Percentiles rank a stretch among this genome's conserved stretches.
These are phyloP conservation scores for Sideroxylon spinosum DNA, from an alignment of 179 eudicot species.

Conservation along the genomic window DNA sequence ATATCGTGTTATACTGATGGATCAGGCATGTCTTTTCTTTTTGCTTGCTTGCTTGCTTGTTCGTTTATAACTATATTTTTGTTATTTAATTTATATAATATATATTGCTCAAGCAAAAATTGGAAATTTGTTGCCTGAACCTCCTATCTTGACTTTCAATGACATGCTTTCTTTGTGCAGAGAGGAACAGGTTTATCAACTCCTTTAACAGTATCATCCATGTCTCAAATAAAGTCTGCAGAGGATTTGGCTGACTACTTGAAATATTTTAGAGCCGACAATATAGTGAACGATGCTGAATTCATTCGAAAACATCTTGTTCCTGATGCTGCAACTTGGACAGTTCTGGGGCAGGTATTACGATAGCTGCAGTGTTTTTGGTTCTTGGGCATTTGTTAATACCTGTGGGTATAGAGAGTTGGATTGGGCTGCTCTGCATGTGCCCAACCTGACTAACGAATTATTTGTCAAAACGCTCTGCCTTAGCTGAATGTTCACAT, in stretches of 20 bases:
- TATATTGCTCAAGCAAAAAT: not conserved
- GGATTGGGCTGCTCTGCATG: not conserved
- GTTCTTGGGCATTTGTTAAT: not conserved
- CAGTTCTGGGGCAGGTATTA: slow-evolving; percentile 88
- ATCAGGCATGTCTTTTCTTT: slow-evolving; percentile 56
- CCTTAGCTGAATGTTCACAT: not conserved
- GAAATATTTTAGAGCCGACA: slow-evolving; percentile 84
- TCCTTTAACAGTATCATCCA: slow-evolving; percentile 72
- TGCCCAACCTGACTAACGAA: not conserved
- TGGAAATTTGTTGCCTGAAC: not conserved
- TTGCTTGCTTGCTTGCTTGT: too few relatives aligned
- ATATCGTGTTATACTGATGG: slow-evolving; percentile 73
- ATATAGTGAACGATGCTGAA: slow-evolving; percentile 88
- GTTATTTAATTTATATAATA: not conserved
- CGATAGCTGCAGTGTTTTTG: not conserved
- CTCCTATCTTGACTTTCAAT: slow-evolving; percentile 19
- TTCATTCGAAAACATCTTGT: slow-evolving; percentile 73
- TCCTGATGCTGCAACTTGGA: slow-evolving; percentile 78
- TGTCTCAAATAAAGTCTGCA: slow-evolving; percentile 73
- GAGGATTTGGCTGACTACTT: slow-evolving; percentile 62
- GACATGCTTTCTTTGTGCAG: slow-evolving; percentile 38
- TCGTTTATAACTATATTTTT: too few relatives aligned
- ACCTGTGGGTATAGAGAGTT: not conserved
- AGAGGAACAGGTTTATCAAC: slow-evolving; percentile 98
- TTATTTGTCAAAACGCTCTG: not conserved